Percentiles rank a stretch among this genome's conserved stretches.
Conservation (phyloP, 345 rosid species). For the Gossypium thurberi region DNA sequence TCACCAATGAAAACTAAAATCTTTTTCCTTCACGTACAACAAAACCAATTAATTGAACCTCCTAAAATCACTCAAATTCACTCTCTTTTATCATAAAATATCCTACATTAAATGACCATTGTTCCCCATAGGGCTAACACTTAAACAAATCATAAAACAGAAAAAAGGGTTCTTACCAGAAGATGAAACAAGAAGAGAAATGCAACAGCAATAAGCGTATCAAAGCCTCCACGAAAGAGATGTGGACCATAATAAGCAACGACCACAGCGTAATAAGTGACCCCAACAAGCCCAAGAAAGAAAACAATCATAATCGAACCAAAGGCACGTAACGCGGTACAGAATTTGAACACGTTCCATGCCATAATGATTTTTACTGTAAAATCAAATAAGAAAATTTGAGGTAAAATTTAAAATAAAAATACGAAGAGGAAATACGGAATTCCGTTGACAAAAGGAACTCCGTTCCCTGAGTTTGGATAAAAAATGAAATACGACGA, state of each 20-base stretch:
- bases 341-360: conserved; percentile 71
- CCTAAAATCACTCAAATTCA: background rate
- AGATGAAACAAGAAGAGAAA: conserved; percentile 49
- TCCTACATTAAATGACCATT: background rate
- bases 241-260: conserved; percentile 53
- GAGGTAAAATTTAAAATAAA: too few species aligned
- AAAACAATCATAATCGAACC: conserved; percentile 70
- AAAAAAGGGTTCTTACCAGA: conserved; percentile 36
- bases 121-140: background rate
- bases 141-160: background rate
- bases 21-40: background rate
- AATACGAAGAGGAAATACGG: background rate
- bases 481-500: background rate
- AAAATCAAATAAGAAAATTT: background rate
- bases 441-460: conserved; percentile 5
- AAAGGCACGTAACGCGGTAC: conserved; percentile 66
- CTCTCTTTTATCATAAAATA: background rate
- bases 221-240: conserved; percentile 56
- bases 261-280: conserved; percentile 57
- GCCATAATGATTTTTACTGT: conserved; percentile 34
- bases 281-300: conserved; percentile 55
- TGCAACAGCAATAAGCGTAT: conserved; percentile 32
- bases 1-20: background rate
- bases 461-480: background rate
- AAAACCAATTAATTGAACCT: background rate